Percentiles rank a stretch among this genome's conserved stretches.
Conservation (phyloP, 371 early-diverging fungal species). For the Mycotypha africana region DNA sequence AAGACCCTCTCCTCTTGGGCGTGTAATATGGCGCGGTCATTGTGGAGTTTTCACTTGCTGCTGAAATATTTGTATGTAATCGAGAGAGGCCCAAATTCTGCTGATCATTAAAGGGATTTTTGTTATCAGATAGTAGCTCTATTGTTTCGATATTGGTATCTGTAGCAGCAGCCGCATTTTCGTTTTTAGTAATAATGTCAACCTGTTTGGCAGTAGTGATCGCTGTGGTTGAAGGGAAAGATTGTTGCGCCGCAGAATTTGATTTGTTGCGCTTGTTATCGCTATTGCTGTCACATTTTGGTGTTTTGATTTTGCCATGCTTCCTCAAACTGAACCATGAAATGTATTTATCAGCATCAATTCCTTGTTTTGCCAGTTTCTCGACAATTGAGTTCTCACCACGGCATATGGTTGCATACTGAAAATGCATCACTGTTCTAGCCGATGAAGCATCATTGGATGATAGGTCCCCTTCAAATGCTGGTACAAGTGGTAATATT, state of each 20-base stretch:
- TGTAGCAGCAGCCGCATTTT: slow-evolving; percentile 6
- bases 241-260: not conserved
- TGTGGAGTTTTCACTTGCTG: not conserved
- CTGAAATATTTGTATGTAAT: slow-evolving; percentile 1
- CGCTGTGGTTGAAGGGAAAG: too few relatives aligned
- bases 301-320: slow-evolving; percentile 52
- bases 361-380: slow-evolving; percentile 58
- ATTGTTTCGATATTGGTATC: too few relatives aligned
- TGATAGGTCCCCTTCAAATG: slow-evolving; percentile 81
- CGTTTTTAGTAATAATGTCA: not conserved
- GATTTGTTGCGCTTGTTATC: not conserved
- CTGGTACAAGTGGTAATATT: slow-evolving; percentile 87
- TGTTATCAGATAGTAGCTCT: not conserved
- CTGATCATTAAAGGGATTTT: slow-evolving; percentile 18
- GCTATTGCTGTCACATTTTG: not conserved
- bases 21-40: not conserved
- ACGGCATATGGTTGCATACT: slow-evolving; percentile 78
- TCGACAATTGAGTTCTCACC: slow-evolving; percentile 70
- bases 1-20: slow-evolving; percentile 7
- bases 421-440: slow-evolving; percentile 74
- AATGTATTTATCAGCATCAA: slow-evolving; percentile 70
- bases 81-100: not conserved
- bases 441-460: slow-evolving; percentile 69
- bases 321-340: slow-evolving; percentile 73
- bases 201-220: too few relatives aligned